A percentile compares a stretch with the other conserved stretches of the same genome.
These are phyloP conservation scores for Marasmius tenuissimus DNA, from an alignment of 1,284 basidiomycete species.

Conservation along the genomic window DNA sequence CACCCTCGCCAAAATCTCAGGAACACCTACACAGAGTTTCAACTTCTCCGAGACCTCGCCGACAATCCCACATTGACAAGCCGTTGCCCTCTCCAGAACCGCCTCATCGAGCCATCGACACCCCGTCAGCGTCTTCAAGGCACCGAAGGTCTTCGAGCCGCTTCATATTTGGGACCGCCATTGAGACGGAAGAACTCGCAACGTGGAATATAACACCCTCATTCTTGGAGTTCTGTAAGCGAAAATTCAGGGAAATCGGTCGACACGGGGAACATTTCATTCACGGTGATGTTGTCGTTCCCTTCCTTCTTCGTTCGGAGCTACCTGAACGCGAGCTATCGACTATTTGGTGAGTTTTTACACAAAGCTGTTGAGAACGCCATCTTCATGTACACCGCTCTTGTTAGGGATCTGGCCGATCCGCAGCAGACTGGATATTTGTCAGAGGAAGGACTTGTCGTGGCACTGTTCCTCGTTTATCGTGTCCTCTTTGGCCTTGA, in stretches of 20 bases:
- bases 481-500: slow-evolving; percentile 12
- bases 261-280: slow-evolving; percentile 48
- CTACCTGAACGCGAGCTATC: slow-evolving; percentile 40
- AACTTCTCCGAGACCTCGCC: too few relatives aligned
- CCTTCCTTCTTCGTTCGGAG: slow-evolving; percentile 64
- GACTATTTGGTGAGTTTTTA: slow-evolving; percentile 12
- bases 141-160: too few relatives aligned
- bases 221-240: slow-evolving; percentile 3
- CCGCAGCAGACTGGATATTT: slow-evolving; percentile 7
- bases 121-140: too few relatives aligned
- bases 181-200: not conserved
- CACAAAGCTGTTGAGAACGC: not conserved
- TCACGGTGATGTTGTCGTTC: slow-evolving; percentile 62
- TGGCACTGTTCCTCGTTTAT: slow-evolving; percentile 15
- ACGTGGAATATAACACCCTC: slow-evolving; percentile 5
- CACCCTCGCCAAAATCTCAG: too few relatives aligned
- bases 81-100: too few relatives aligned
- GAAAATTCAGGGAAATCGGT: slow-evolving; percentile 55
- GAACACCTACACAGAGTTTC: too few relatives aligned
- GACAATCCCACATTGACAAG: too few relatives aligned
- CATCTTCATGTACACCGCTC: not conserved
- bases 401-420: slow-evolving; percentile 13
- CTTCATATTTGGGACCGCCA: not conserved
- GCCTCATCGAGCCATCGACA: too few relatives aligned
- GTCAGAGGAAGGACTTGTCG: slow-evolving; percentile 10